phyloP scores from a whole-genome alignment of 179 eudicot genomes.

The Vitellaria paradoxa region DNA sequence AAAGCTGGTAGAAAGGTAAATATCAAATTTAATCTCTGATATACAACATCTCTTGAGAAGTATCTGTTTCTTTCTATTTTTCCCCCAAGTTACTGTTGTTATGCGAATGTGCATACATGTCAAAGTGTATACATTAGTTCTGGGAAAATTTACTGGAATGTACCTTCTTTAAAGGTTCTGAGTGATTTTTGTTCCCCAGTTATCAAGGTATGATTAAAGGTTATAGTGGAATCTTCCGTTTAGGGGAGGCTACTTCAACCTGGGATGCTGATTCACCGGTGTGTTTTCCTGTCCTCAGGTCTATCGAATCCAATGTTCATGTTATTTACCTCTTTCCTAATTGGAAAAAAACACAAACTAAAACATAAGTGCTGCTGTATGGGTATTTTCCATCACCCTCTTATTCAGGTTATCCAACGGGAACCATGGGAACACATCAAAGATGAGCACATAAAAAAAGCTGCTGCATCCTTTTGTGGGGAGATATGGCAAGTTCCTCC shows the following conservation, averaged over 20 bases:
- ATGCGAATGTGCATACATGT: not conserved
- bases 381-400: not conserved
- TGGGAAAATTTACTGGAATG: constrained; percentile 1
- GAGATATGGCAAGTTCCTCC: constrained; percentile 99
- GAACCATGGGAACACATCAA: constrained; percentile 98
- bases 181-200: constrained; percentile 36
- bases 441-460: constrained; percentile 76
- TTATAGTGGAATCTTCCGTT: constrained; percentile 89
- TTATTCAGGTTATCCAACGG: constrained; percentile 76
- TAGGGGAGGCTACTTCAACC: constrained; percentile 98
- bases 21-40: not conserved
- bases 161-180: not conserved
- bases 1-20: constrained; percentile 82
- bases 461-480: constrained; percentile 80
- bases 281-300: constrained; percentile 26
- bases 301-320: not conserved
- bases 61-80: not conserved
- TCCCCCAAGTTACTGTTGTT: not conserved
- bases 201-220: constrained; percentile 97
- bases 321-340: not conserved
- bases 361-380: not conserved
- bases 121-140: not conserved
- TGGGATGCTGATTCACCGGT: constrained; percentile 99
- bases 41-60: not conserved
- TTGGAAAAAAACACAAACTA: no score